phyloP scores from a whole-genome alignment of 108 stramenopile species.

The Nitzschia palea region DNA sequence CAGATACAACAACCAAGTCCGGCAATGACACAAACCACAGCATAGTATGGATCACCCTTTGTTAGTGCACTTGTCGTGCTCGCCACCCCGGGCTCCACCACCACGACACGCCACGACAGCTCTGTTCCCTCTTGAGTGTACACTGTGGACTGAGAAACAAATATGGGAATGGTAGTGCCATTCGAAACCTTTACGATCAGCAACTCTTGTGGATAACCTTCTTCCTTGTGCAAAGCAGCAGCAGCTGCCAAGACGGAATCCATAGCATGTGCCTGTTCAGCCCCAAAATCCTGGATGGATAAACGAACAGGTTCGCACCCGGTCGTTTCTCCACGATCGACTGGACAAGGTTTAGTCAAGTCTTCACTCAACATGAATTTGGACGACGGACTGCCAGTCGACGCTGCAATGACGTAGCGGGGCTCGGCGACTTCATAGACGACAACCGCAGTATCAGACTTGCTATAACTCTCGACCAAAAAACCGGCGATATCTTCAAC shows the following conservation, averaged over 20 bases:
- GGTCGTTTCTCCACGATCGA: not conserved
- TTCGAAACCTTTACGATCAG: not conserved
- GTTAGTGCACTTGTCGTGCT: conserved; percentile 21
- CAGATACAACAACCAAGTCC: conserved; percentile 27
- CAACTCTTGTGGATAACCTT: conserved; percentile 26
- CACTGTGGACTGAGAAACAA: conserved; percentile 23
- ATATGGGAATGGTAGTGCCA: not conserved
- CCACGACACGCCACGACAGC: conserved; percentile 37
- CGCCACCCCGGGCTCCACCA: conserved; percentile 25
- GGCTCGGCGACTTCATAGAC: conserved; percentile 42
- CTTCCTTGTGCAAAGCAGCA: conserved; percentile 11
- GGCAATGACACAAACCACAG: conserved; percentile 22
- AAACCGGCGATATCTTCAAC: conserved; percentile 25
- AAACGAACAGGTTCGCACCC: conserved; percentile 36
- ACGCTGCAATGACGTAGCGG: conserved; percentile 40
- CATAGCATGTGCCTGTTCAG: not conserved
- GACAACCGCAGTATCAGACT: conserved; percentile 18
- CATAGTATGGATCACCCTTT: conserved; percentile 24
- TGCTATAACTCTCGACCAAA: conserved; percentile 23
- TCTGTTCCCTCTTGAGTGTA: conserved; percentile 12
- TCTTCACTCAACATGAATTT: conserved; percentile 20
- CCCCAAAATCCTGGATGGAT: conserved; percentile 15
- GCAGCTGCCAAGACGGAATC: conserved; percentile 33
- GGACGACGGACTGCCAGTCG: conserved; percentile 33
- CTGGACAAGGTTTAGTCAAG: conserved; percentile 16